A percentile compares a stretch with the other conserved stretches of the same genome.
phyloP scores from a whole-genome alignment of 805 yeast species.

The Nakazawaea peltata region DNA sequence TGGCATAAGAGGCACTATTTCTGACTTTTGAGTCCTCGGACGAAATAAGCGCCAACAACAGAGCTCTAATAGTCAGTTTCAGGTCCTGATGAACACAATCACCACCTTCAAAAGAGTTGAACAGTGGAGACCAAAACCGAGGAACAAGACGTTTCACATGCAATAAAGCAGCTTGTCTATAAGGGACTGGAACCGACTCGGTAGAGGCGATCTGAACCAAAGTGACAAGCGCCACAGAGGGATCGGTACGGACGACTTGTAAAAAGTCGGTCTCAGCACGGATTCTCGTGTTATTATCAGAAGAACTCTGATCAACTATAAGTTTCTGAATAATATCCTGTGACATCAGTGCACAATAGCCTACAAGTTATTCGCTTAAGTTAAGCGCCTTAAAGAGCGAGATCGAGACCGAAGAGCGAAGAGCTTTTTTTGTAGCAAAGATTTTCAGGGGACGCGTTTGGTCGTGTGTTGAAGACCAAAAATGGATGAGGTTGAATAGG shows the following conservation, averaged over 20 bases:
- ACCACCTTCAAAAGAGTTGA: slow-evolving; percentile 64
- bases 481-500: too few species aligned
- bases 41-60: slow-evolving; percentile 40
- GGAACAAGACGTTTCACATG: slow-evolving; percentile 65
- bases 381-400: too few species aligned
- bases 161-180: slow-evolving; percentile 57
- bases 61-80: slow-evolving; percentile 42
- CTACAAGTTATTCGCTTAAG: too few species aligned
- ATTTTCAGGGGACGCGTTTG: too few species aligned
- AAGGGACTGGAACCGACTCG: slow-evolving; percentile 20
- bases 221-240: slow-evolving; percentile 35
- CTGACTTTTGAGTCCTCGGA: slow-evolving; percentile 51
- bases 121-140: slow-evolving; percentile 76
- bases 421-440: too few species aligned
- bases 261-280: slow-evolving; percentile 45
- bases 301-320: slow-evolving; percentile 22
- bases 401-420: too few species aligned
- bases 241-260: slow-evolving; percentile 33
- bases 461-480: too few species aligned
- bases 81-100: slow-evolving; percentile 35
- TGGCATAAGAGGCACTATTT: slow-evolving; percentile 60
- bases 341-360: too few species aligned
- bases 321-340: not conserved
- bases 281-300: slow-evolving; percentile 46
- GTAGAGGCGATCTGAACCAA: slow-evolving; percentile 35